These are phyloP conservation scores for Funneliformis geosporum DNA, from an alignment of 192 early-diverging fungal species.

Conservation along the genomic window DNA sequence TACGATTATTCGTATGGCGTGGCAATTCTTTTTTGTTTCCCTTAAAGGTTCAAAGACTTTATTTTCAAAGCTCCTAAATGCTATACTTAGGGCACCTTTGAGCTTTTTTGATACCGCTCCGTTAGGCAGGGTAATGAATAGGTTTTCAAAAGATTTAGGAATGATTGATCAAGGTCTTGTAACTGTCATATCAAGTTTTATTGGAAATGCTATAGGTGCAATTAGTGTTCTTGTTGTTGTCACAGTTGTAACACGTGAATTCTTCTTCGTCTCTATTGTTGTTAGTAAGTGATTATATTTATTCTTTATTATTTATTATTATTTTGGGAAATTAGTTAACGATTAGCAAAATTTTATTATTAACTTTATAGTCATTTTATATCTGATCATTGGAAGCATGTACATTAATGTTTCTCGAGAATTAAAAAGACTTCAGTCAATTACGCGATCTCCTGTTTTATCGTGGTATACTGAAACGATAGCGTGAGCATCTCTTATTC, in stretches of 20 bases:
- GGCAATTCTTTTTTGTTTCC: constrained; percentile 47
- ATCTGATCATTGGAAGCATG: constrained; percentile 10
- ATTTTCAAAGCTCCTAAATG: constrained; percentile 57
- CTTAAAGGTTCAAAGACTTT: constrained; percentile 61
- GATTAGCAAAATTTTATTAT: neutral
- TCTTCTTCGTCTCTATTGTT: constrained; percentile 57
- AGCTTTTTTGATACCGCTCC: constrained; percentile 91
- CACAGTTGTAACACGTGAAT: constrained; percentile 61
- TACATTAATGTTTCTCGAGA: constrained; percentile 58
- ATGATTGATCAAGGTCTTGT: constrained; percentile 68
- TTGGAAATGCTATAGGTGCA: constrained; percentile 50
- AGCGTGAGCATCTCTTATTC: constrained; percentile 35
- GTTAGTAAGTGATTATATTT: constrained; percentile 39
- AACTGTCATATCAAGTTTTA: constrained; percentile 51
- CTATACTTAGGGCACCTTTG: constrained; percentile 70
- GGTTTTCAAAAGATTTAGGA: constrained; percentile 88
- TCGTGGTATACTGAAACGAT: constrained; percentile 49
- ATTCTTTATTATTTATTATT: neutral
- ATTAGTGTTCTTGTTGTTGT: constrained; percentile 59
- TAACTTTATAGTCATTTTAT: constrained; percentile 12
- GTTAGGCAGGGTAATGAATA: constrained; percentile 83
- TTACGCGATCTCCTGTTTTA: constrained; percentile 35
- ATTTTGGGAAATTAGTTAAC: neutral
- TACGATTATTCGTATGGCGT: constrained; percentile 45
- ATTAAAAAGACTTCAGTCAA: constrained; percentile 84